Conservation (phyloP, 148 eudicot genomes). For the Silene latifolia region DNA sequence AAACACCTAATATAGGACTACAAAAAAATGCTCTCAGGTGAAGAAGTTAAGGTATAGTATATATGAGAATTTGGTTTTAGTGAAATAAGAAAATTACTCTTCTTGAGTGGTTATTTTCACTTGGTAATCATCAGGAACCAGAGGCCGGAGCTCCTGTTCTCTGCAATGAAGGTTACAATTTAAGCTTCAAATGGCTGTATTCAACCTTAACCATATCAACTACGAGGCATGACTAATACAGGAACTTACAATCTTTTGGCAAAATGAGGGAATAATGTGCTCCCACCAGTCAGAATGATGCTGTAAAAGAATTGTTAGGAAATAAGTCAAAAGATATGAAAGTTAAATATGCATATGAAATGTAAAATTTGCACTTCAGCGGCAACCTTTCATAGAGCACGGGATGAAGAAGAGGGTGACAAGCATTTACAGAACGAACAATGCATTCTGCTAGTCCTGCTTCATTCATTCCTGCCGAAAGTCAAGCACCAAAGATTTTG, state of each 20-base stretch:
- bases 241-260: constrained; percentile 88
- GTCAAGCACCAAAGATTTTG: not conserved
- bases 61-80: not conserved
- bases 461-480: constrained; percentile 40
- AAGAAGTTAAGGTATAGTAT: not conserved
- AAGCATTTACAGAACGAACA: constrained; percentile 82
- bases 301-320: constrained; percentile 35
- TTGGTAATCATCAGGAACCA: constrained; percentile 77
- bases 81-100: constrained; percentile 51
- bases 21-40: constrained; percentile 13
- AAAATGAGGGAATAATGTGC: constrained; percentile 85
- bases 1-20: constrained; percentile 93
- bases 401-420: constrained; percentile 90
- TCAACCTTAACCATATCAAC: not conserved
- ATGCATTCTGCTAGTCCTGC: constrained; percentile 97
- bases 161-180: constrained; percentile 32
- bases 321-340: not conserved
- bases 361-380: not conserved
- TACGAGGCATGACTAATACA: not conserved
- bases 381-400: constrained; percentile 85
- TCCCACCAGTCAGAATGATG: constrained; percentile 95
- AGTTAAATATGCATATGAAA: not conserved
- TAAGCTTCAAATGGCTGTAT: not conserved
- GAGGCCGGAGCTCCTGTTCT: constrained; percentile 89
- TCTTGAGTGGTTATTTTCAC: constrained; percentile 91